These are phyloP conservation scores for Phellopilus nigrolimitatus DNA, from an alignment of 1,284 basidiomycete genomes.

Conservation along the genomic window DNA sequence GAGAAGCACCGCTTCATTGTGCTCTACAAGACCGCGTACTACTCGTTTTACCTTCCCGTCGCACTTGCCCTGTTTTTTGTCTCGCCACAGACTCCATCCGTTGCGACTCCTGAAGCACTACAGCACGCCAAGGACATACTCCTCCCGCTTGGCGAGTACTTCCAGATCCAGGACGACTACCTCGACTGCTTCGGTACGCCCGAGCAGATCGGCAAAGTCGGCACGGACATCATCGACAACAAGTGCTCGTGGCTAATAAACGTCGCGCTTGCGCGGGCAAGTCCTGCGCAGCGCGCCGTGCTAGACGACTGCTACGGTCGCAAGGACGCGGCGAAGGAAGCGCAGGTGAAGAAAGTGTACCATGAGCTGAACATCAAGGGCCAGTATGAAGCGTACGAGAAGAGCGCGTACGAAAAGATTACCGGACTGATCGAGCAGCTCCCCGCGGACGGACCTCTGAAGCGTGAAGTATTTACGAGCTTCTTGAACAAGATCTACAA, in stretches of 20 bases:
- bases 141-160: slow-evolving; percentile 94
- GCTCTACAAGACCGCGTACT: slow-evolving; percentile 96
- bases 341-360: slow-evolving; percentile 74
- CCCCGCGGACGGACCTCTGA: slow-evolving; percentile 56
- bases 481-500: slow-evolving; percentile 93
- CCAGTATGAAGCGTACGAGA: slow-evolving; percentile 78
- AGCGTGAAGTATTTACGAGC: slow-evolving; percentile 75
- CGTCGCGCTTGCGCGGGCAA: slow-evolving; percentile 67
- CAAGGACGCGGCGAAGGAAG: slow-evolving; percentile 65
- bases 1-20: slow-evolving; percentile 88
- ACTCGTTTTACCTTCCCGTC: slow-evolving; percentile 98
- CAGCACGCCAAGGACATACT: slow-evolving; percentile 80
- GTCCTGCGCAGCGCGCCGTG: slow-evolving; percentile 50
- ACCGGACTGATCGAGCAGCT: slow-evolving; percentile 64
- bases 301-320: slow-evolving; percentile 84
- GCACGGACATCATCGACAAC: slow-evolving; percentile 98
- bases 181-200: slow-evolving; percentile 91
- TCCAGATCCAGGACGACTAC: slow-evolving; percentile 98
- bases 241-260: slow-evolving; percentile 99
- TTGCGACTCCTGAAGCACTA: slow-evolving; percentile 71
- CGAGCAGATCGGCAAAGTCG: slow-evolving; percentile 94
- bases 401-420: slow-evolving; percentile 64
- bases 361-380: slow-evolving; percentile 66
- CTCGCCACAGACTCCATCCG: slow-evolving; percentile 45
- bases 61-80: slow-evolving; percentile 83